Evolutionary conservation across 805 yeast genomes (phyloP), one percentile per base, ranked within the genome.

Genomic region (Cyberlindnera lachancei): DNA sequence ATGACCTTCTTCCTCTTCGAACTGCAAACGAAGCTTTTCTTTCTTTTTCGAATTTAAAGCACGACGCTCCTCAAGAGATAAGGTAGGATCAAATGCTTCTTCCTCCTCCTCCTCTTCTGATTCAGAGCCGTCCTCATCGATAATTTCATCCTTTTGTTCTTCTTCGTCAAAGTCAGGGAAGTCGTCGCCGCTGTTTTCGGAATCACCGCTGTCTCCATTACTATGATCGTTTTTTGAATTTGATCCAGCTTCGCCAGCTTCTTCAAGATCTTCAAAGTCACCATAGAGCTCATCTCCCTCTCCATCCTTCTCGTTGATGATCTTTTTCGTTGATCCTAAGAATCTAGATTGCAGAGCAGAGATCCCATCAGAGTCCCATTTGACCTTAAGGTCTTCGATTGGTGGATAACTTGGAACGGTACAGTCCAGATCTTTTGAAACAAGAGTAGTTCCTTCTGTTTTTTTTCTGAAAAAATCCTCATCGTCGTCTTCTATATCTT

Each of bases 41-140:
- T 92, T 94, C 64, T 83, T 87, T 40, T 79, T 75, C 2, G 96
- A 95, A 50, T 88, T 88, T 33, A 74, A 60, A 32, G 73, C 77
- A 54, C 97, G 75, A 55, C 76, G 79, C 51, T 83, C 78, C 36
- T 80, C 94, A 22, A 80, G 61, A 1, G 90, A 63, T 28, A 75
- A 44, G 25, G 55, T 36, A 29, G 56, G 56, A 34, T 52, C 56
- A 34, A 50, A 50, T 5, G 52, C 61, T 28, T 58, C 55, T 29
- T 52, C 55, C 4, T 60, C 68, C 10, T 59, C 68, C 4, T 56
- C 69, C 7, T 40, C 31, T 23, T 24, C 25, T n/a, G 18, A 12
- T 7, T 18, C 20, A 4, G n/a, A 26, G 8, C 16, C 25, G 8
- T 27, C 24, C 6, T 18, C 23, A 15, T n/a, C 22, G 18, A 33